Evolutionary conservation across 306 rosid genomes (phyloP).

Genomic region (Lathyrus tuberosus): DNA sequence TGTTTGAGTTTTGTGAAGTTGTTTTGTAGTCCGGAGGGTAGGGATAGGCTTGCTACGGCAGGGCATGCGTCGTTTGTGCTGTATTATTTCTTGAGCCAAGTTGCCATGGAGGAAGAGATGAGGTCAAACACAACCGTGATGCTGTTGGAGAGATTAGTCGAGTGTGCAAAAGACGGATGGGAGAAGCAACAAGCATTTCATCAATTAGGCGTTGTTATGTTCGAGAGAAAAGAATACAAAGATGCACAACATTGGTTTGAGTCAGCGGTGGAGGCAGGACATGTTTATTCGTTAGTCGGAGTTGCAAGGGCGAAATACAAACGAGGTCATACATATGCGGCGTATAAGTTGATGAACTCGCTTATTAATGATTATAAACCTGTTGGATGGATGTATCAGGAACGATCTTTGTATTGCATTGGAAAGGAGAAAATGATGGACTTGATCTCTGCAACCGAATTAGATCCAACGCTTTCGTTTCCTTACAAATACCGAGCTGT

Average conservation of each 20-base stretch:
- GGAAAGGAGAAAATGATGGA: constrained; percentile 83
- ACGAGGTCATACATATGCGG: constrained; percentile 78
- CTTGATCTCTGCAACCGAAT: constrained; percentile 69
- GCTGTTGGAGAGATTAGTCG: constrained; percentile 82
- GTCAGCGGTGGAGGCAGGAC: constrained; percentile 72
- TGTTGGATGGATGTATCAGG: constrained; percentile 94
- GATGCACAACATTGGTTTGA: constrained; percentile 78
- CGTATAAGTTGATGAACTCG: constrained; percentile 74
- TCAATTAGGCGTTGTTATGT: constrained; percentile 79
- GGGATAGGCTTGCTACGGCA: constrained; percentile 56
- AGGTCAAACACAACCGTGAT: constrained; percentile 77
- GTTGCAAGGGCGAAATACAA: constrained; percentile 80
- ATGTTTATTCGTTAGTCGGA: constrained; percentile 74
- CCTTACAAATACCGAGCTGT: constrained; percentile 83
- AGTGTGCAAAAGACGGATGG: constrained; percentile 73
- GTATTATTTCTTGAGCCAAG: constrained; percentile 75
- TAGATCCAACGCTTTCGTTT: constrained; percentile 79
- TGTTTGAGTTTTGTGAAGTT: constrained; percentile 51
- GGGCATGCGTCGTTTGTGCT: constrained; percentile 75
- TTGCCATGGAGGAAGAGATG: constrained; percentile 89
- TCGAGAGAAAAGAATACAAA: constrained; percentile 78
- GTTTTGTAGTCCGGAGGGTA: constrained; percentile 74
- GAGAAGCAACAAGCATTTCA: constrained; percentile 80
- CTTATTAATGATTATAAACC: constrained; percentile 68
- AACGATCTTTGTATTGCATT: constrained; percentile 72